Conservation (phyloP, 2,329 filamentous ascomycete genomes). For the Sphaerulina populicola region DNA sequence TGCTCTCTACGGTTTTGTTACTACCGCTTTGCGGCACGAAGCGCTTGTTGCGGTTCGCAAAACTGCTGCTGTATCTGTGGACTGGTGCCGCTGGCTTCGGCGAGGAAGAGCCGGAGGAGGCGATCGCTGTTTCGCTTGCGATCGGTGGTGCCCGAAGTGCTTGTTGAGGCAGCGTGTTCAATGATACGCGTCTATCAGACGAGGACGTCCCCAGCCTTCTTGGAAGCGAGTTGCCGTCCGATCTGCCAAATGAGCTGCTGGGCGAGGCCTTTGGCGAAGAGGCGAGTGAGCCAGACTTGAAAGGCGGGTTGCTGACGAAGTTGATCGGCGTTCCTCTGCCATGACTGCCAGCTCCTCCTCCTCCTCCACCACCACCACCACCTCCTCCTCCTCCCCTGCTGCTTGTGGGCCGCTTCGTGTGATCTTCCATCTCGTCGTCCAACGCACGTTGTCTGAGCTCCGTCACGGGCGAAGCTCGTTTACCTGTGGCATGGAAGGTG, state of each 20-base stretch:
- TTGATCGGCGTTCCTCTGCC: slow-evolving; percentile 39
- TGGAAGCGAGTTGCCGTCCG: slow-evolving; percentile 11
- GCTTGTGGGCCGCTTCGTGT: slow-evolving; percentile 6
- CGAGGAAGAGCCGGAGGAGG: slow-evolving; percentile 63
- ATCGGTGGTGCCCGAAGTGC: slow-evolving; percentile 60
- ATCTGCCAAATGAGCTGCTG: slow-evolving; percentile 35
- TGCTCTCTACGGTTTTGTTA: slow-evolving; percentile 59
- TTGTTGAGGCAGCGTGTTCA: slow-evolving; percentile 67
- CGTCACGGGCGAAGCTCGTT: slow-evolving; percentile 27
- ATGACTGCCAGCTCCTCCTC: background rate
- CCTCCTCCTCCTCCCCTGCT: slow-evolving; percentile 1
- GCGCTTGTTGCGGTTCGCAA: slow-evolving; percentile 72
- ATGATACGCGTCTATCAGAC: slow-evolving; percentile 54
- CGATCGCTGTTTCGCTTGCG: slow-evolving; percentile 52
- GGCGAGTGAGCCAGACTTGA: slow-evolving; percentile 88
- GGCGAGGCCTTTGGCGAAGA: slow-evolving; percentile 39
- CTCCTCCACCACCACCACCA: background rate
- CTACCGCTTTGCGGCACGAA: slow-evolving; percentile 63
- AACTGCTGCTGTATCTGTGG: slow-evolving; percentile 89
- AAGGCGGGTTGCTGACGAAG: slow-evolving; percentile 88
- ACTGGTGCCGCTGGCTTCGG: slow-evolving; percentile 64
- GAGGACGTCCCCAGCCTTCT: slow-evolving; percentile 16
- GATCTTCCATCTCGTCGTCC: slow-evolving; percentile 18
- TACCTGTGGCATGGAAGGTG: slow-evolving; percentile 28
- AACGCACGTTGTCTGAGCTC: slow-evolving; percentile 24